These are phyloP conservation scores for Kodamaea sp. DNA, from an alignment of 1,139 yeast species.

Conservation along the genomic window DNA sequence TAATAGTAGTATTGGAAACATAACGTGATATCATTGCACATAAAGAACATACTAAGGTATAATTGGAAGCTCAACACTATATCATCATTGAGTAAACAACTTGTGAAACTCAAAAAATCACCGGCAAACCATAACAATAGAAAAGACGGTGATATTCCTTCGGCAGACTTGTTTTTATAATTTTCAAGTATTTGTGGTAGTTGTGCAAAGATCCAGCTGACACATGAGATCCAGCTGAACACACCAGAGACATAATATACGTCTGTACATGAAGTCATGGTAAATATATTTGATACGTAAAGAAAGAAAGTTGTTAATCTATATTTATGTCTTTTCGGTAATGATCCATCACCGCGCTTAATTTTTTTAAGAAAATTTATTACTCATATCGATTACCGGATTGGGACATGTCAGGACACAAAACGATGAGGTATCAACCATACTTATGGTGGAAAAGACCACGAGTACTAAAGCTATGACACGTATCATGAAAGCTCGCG, in stretches of 20 bases:
- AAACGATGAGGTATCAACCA: too few species aligned
- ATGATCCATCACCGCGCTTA: too few species aligned
- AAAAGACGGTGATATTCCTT: slow-evolving; percentile 78
- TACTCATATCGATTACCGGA: too few species aligned
- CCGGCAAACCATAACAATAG: slow-evolving; percentile 80
- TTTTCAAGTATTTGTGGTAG: slow-evolving; percentile 82
- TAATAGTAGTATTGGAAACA: slow-evolving; percentile 80
- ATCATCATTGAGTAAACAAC: slow-evolving; percentile 67
- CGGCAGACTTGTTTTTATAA: slow-evolving; percentile 73
- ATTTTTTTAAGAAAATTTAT: too few species aligned
- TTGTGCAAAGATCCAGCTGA: slow-evolving; percentile 80
- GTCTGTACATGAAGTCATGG: slow-evolving; percentile 6
- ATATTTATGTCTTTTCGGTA: too few species aligned
- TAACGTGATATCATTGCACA: slow-evolving; percentile 66
- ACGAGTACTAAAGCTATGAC: too few species aligned
- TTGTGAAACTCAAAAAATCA: slow-evolving; percentile 73
- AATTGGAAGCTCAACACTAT: slow-evolving; percentile 74
- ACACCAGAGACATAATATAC: slow-evolving; percentile 21
- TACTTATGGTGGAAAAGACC: too few species aligned
- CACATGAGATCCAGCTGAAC: slow-evolving; percentile 34
- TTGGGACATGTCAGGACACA: too few species aligned
- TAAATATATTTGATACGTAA: too few species aligned
- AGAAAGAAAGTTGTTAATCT: too few species aligned
- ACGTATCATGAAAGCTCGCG: too few species aligned
- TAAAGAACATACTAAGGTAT: slow-evolving; percentile 68